Conservation (phyloP, 2,329 filamentous ascomycete species). For the Coniochaeta prunicola region DNA sequence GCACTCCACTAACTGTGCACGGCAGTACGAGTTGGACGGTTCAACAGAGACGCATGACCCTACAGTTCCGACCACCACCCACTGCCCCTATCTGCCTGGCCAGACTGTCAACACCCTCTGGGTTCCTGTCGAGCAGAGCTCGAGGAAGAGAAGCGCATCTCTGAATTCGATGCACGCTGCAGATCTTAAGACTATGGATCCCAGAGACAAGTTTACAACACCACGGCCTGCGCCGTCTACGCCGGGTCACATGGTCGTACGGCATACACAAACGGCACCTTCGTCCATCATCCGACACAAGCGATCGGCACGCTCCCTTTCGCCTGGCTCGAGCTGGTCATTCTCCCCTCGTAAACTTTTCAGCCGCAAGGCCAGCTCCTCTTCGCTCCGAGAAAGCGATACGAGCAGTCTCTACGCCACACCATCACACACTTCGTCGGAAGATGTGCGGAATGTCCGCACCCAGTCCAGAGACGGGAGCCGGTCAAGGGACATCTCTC, state of each 20-base stretch:
- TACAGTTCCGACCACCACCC: constrained; percentile 63
- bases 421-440: constrained; percentile 14
- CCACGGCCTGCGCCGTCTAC: constrained; percentile 52
- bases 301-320: constrained; percentile 36
- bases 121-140: constrained; percentile 63
- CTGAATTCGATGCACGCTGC: constrained; percentile 50
- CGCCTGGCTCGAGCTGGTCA: constrained; percentile 39
- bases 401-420: constrained; percentile 21
- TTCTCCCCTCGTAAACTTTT: constrained; percentile 41
- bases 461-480: constrained; percentile 17
- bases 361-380: constrained; percentile 29
- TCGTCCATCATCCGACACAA: constrained; percentile 23
- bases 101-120: constrained; percentile 80
- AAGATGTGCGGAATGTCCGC: constrained; percentile 20
- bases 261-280: constrained; percentile 23
- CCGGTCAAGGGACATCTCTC: constrained; percentile 45
- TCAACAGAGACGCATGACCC: constrained; percentile 71
- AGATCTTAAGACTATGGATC: constrained; percentile 69
- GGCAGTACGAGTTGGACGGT: constrained; percentile 75
- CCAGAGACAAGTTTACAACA: constrained; percentile 65
- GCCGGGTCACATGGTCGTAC: constrained; percentile 31
- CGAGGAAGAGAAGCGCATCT: constrained; percentile 57
- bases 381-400: constrained; percentile 21
- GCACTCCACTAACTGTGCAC: constrained; percentile 19
- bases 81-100: constrained; percentile 80